Evolutionary conservation across 2,329 filamentous ascomycete genomes (phyloP), one percentile per base, ranked within the genome.

Genomic region (Cephalotrichum gorgonifer): DNA sequence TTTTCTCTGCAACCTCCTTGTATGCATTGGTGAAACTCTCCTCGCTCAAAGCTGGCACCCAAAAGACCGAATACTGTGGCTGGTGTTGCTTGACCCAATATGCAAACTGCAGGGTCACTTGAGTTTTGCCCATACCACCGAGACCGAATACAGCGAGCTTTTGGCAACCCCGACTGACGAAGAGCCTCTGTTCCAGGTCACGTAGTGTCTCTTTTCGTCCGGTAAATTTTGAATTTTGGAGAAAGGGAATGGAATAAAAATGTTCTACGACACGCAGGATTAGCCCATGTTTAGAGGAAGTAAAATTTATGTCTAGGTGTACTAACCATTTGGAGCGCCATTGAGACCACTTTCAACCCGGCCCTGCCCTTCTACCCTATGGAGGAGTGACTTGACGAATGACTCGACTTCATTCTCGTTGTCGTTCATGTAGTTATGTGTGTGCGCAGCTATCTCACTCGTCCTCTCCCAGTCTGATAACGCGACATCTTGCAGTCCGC

Each of bases 381-480:
- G n/a, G n/a, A n/a, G n/a, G n/a, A n/a, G n/a, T n/a, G n/a, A n/a
- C n/a, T n/a, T n/a, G n/a, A n/a, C n/a, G n/a, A n/a, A 44, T 27
- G 25, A 12, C 6, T 25, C 8, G 20, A 44, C 25, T 44, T 48
- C n/a, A 15, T 53, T 44, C 12, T 27, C 8, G 11, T 44, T 53
- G 11, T 56, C 52, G 2, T 26, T 47, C 8, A 57, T 22, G 47
- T 57, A 57, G 31, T 54, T 57, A n/a, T 44, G 26, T 2, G 57
- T 57, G 28, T 57, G 57, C 26, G 56, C 50, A 4, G 54, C 52
- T n/a, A 60, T 58, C n/a, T n/a, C 44, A 39, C 53, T 57, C 7
- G 50, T 27, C 45, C 56, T 58, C 28, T 59, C 44, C 58, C 55
- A 62, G 28, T 62, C 58, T 0, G 57, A 54, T 8, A 61, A 39